Conservation (phyloP, 148 eudicot genomes). For the Chenopodium suecicum region DNA sequence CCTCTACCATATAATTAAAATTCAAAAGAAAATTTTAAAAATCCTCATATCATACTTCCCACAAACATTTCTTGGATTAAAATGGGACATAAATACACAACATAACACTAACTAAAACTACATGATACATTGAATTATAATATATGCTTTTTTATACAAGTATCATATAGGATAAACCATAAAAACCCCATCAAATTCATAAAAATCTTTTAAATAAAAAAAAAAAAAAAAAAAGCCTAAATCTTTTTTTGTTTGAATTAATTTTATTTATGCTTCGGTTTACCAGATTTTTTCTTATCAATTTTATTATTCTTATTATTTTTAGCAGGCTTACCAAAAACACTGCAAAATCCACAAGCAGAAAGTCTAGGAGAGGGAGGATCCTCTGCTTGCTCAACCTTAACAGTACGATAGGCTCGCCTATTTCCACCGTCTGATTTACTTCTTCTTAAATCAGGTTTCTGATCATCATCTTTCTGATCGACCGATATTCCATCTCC, state of each 20-base stretch:
- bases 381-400: conserved; percentile 52
- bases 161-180: not conserved
- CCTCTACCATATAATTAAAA: not conserved
- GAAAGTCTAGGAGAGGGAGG: conserved; percentile 78
- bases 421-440: conserved; percentile 34
- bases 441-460: conserved; percentile 20
- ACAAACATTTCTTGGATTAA: conserved; percentile 7
- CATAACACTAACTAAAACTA: conserved; percentile 16
- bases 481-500: not conserved
- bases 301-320: conserved; percentile 3
- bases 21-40: not conserved
- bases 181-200: not conserved
- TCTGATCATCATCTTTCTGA: conserved; percentile 22
- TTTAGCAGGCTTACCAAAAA: conserved; percentile 39
- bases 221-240: not conserved
- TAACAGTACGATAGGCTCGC: conserved; percentile 28
- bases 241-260: not conserved
- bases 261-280: conserved; percentile 14
- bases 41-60: not conserved
- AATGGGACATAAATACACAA: not conserved
- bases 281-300: conserved; percentile 27
- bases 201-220: not conserved
- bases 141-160: not conserved
- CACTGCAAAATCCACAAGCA: conserved; percentile 56
- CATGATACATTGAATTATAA: conserved; percentile 12